Evolutionary conservation across 2,329 filamentous ascomycete species (phyloP), one percentile per base, ranked within the genome.

Genomic region (Periglandula ipomoeae): DNA sequence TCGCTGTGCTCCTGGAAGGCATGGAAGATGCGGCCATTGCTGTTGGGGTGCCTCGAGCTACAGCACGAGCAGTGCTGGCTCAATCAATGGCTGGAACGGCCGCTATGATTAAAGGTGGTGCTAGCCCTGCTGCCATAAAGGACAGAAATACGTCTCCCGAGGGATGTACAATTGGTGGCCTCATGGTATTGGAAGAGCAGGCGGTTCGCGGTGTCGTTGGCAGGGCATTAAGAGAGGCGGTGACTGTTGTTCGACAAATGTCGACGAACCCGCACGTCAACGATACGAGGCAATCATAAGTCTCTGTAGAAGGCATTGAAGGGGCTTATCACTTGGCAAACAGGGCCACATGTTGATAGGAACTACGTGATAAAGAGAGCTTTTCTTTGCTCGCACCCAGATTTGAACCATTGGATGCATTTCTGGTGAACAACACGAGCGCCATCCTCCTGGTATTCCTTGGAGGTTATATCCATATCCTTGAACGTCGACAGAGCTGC

Each of bases 381-480:
- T n/a, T n/a, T n/a, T n/a, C n/a, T n/a, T n/a, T n/a, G n/a, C n/a
- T n/a, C n/a, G n/a, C n/a, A n/a, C n/a, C n/a, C n/a, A n/a, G n/a
- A n/a, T n/a, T n/a, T n/a, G n/a, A n/a, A n/a, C n/a, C n/a, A n/a
- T n/a, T n/a, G n/a, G n/a, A n/a, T n/a, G n/a, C 90, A 96, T 88
- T 96, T 96, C 85, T 90, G 88, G 87, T 97, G 91, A 67, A 97
- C 91, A 70, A 97, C 97, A 68, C 90, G 95, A 66, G 91, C 91
- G 78, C 91, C 91, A 74, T 85, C 91, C 89, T 97, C 91, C 80
- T 98, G 91, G 85, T 97, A 97, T 82, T 97, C 91, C 80, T 98
- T 93, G 89, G 97, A 97, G 67, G 93, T 97, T 85, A 98, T 97
- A 93, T 93, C 97, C 93, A 97, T 97, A 80, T 97, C 93, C 82